A percentile compares a stretch with the other conserved stretches of the same genome.
phyloP scores from a whole-genome alignment of 768 basidiomycete genomes.

The Rickenella mellea region DNA sequence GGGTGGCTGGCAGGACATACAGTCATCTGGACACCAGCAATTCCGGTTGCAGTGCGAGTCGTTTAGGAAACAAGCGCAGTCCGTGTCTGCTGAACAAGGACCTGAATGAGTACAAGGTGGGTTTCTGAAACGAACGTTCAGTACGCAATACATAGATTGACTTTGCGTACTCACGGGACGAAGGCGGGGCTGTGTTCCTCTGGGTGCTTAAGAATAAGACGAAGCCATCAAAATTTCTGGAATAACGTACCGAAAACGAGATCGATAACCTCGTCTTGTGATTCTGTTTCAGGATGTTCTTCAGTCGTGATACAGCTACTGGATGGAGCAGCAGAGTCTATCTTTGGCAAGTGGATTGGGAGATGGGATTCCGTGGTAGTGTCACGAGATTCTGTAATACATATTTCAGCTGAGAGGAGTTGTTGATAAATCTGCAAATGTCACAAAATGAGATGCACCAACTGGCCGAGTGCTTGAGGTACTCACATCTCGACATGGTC shows the following conservation, averaged over 20 bases:
- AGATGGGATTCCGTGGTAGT: too few relatives aligned
- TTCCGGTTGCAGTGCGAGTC: slow-evolving; percentile 44
- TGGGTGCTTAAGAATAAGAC: background rate
- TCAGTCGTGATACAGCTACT: too few relatives aligned
- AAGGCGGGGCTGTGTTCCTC: slow-evolving; percentile 5
- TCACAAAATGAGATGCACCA: background rate
- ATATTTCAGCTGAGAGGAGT: background rate
- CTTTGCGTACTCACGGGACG: slow-evolving; percentile 14
- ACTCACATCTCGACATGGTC: slow-evolving; percentile 51
- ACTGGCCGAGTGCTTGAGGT: too few relatives aligned
- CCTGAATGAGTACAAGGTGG: slow-evolving; percentile 48
- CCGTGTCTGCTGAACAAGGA: slow-evolving; percentile 31
- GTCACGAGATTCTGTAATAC: too few relatives aligned
- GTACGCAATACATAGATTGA: background rate
- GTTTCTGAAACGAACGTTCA: slow-evolving; percentile 16
- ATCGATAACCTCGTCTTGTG: background rate
- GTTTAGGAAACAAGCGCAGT: slow-evolving; percentile 42
- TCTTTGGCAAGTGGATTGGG: too few relatives aligned
- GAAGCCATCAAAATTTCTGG: background rate
- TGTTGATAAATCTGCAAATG: background rate
- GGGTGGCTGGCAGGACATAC: slow-evolving; percentile 23
- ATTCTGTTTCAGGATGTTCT: too few relatives aligned
- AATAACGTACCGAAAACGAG: background rate
- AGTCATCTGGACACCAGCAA: slow-evolving; percentile 43
- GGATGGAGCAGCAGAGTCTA: too few relatives aligned